Conservation (phyloP, 2,329 filamentous ascomycete species). For the Chaetomiaceae sp. region DNA sequence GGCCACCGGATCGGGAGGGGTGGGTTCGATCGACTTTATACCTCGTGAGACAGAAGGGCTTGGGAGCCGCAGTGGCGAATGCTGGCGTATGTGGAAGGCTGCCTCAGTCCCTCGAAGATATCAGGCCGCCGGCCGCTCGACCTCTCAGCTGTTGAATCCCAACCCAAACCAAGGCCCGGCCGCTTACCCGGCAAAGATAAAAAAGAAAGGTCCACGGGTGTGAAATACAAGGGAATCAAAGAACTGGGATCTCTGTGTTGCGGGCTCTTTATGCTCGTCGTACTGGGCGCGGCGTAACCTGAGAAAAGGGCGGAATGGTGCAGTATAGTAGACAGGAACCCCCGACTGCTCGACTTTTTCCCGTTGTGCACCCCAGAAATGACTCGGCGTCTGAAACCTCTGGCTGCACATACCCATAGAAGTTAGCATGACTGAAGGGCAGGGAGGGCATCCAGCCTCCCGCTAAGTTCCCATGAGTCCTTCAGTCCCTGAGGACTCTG, state of each 20-base stretch:
- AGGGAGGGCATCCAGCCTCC: background rate
- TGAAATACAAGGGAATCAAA: background rate
- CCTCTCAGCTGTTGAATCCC: background rate
- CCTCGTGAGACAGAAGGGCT: no score
- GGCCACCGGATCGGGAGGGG: background rate
- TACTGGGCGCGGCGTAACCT: conserved; percentile 3
- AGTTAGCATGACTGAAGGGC: background rate
- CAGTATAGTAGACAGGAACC: background rate
- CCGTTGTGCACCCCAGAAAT: background rate
- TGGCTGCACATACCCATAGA: conserved; percentile 4
- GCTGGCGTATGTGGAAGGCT: background rate
- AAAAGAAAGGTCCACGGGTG: conserved; percentile 1
- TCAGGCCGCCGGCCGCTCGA: background rate
- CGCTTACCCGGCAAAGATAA: background rate
- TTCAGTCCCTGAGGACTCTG: background rate
- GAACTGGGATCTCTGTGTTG: background rate
- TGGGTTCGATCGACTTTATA: background rate
- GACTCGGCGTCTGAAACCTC: background rate
- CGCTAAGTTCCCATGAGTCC: background rate
- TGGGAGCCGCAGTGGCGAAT: no score
- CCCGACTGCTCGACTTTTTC: background rate
- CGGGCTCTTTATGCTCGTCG: background rate
- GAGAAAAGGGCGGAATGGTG: background rate
- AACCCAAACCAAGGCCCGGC: background rate
- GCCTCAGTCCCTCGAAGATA: background rate